Percentiles rank a stretch among this genome's conserved stretches.
These are phyloP conservation scores for Aspergillus transmontanensis DNA, from an alignment of 2,329 filamentous ascomycete species.

Conservation along the genomic window DNA sequence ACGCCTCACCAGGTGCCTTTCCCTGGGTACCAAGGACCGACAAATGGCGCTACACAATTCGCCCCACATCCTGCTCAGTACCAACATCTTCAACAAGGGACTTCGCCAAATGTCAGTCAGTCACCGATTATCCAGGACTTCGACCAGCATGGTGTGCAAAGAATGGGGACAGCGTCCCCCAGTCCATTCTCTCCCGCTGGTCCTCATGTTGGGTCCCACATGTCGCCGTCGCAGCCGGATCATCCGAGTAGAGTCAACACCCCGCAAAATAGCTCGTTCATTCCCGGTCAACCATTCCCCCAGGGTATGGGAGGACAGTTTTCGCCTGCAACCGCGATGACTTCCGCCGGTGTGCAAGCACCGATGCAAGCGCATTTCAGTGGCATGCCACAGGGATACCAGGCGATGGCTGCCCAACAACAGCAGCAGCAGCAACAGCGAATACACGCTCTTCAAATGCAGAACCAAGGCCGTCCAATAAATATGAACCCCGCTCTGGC, in stretches of 20 bases:
- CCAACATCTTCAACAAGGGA: slow-evolving; percentile 78
- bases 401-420: slow-evolving; percentile 71
- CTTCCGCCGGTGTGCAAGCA: slow-evolving; percentile 41
- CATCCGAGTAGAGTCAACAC: slow-evolving; percentile 67
- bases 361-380: slow-evolving; percentile 53
- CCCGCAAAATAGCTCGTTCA: slow-evolving; percentile 72
- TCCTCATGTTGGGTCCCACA: slow-evolving; percentile 70
- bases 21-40: slow-evolving; percentile 68
- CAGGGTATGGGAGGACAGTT: slow-evolving; percentile 48
- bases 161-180: slow-evolving; percentile 88
- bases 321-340: slow-evolving; percentile 41
- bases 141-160: slow-evolving; percentile 66
- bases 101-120: slow-evolving; percentile 81
- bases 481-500: slow-evolving; percentile 43
- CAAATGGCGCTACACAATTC: slow-evolving; percentile 64
- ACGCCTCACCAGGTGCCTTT: slow-evolving; percentile 81
- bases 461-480: slow-evolving; percentile 71
- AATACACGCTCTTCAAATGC: slow-evolving; percentile 80
- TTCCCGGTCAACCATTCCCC: slow-evolving; percentile 52
- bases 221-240: slow-evolving; percentile 76
- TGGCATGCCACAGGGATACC: slow-evolving; percentile 54
- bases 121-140: slow-evolving; percentile 87
- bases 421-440: slow-evolving; percentile 59
- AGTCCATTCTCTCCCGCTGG: slow-evolving; percentile 82
- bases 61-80: slow-evolving; percentile 67